Percentiles rank a stretch among this genome's conserved stretches.
Evolutionary conservation across 2,329 filamentous ascomycete species (phyloP).

Genomic region (Ascochyta fabae): DNA sequence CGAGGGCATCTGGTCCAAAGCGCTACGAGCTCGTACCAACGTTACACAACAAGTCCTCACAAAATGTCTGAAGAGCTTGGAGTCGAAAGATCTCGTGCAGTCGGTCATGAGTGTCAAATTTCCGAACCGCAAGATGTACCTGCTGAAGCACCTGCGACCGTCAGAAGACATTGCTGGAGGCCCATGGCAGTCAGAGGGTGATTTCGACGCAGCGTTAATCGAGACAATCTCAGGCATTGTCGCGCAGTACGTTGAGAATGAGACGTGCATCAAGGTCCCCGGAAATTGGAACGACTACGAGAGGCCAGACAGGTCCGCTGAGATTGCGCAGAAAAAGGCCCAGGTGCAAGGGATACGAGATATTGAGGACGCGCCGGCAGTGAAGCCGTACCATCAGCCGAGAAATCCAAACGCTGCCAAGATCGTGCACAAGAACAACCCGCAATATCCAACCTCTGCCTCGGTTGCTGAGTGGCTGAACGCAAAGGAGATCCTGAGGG

Average conservation of each 20-base stretch:
- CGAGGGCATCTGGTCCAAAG: constrained; percentile 90
- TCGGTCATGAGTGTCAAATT: constrained; percentile 91
- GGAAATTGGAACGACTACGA: constrained; percentile 51
- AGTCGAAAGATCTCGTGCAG: constrained; percentile 81
- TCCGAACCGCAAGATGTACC: constrained; percentile 93
- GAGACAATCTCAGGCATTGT: constrained; percentile 75
- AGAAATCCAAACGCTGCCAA: constrained; percentile 29
- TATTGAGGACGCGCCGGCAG: constrained; percentile 42
- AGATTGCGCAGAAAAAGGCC: constrained; percentile 46
- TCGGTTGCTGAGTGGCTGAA: constrained; percentile 80
- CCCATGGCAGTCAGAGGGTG: constrained; percentile 91
- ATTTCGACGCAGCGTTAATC: constrained; percentile 88
- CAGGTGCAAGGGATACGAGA: constrained; percentile 40
- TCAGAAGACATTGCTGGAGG: constrained; percentile 91
- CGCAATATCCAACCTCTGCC: constrained; percentile 78
- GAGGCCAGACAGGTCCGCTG: constrained; percentile 46
- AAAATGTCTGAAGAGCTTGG: constrained; percentile 81
- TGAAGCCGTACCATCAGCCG: constrained; percentile 33
- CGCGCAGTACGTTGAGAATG: constrained; percentile 73
- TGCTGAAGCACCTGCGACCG: constrained; percentile 82
- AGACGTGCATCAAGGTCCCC: constrained; percentile 70
- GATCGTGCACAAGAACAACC: constrained; percentile 67
- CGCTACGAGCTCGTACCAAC: constrained; percentile 78
- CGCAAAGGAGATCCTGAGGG: constrained; percentile 71
- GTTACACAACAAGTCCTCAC: constrained; percentile 85